These are phyloP conservation scores for Aureobasidium sp. DNA, from an alignment of 2,329 filamentous ascomycete species.

Conservation along the genomic window DNA sequence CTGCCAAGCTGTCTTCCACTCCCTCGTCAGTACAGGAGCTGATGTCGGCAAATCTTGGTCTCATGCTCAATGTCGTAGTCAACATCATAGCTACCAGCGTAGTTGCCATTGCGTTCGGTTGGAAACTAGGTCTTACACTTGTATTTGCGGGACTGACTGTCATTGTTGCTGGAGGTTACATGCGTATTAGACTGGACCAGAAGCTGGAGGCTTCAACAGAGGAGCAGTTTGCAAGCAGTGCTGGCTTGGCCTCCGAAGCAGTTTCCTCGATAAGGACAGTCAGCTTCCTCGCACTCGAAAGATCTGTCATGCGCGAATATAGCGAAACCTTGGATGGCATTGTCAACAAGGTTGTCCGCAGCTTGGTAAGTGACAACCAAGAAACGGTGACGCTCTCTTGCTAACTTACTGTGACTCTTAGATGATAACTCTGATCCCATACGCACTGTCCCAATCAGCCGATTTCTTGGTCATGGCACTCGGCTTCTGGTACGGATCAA, in stretches of 20 bases:
- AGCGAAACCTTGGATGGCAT: slow-evolving; percentile 21
- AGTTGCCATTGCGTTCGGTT: slow-evolving; percentile 27
- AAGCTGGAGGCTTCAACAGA: slow-evolving; percentile 24
- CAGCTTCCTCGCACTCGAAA: slow-evolving; percentile 26
- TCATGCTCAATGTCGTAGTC: slow-evolving; percentile 43
- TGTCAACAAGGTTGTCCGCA: slow-evolving; percentile 17
- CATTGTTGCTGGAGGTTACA: slow-evolving; percentile 27
- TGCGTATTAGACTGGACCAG: slow-evolving; percentile 27
- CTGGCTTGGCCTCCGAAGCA: slow-evolving; percentile 28
- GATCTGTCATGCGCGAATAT: slow-evolving; percentile 24
- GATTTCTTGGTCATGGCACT: slow-evolving; percentile 26
- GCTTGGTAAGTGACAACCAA: slow-evolving; percentile 8
- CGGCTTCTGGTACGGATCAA: slow-evolving; percentile 30
- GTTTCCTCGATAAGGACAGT: slow-evolving; percentile 28
- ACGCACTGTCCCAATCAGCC: slow-evolving; percentile 26
- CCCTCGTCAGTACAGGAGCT: slow-evolving; percentile 39
- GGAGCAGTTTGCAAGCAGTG: slow-evolving; percentile 26
- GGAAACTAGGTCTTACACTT: slow-evolving; percentile 29
- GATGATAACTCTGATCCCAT: slow-evolving; percentile 14
- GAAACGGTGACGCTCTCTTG: background rate
- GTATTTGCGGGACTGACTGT: slow-evolving; percentile 27
- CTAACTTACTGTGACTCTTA: background rate
- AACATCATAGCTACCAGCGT: slow-evolving; percentile 24
- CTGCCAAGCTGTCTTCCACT: slow-evolving; percentile 35
- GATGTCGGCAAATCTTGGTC: slow-evolving; percentile 32